Conservation (phyloP, 1,284 basidiomycete species). For the Trichosporon asahii region DNA sequence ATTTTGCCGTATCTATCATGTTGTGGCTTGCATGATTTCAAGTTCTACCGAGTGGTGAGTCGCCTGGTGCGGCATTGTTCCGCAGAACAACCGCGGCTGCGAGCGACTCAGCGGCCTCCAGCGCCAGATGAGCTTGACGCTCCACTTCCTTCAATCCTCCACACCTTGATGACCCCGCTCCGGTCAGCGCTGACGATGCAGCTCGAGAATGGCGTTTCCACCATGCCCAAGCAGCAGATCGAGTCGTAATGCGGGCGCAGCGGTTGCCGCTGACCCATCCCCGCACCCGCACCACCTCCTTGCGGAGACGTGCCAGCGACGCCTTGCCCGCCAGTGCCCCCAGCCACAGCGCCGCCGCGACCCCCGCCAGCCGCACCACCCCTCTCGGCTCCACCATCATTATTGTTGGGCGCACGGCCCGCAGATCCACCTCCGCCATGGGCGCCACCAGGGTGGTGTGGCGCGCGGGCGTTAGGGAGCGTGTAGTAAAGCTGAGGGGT, state of each 20-base stretch:
- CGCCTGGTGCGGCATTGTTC: neutral
- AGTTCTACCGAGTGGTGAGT: neutral
- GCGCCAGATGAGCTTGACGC: neutral
- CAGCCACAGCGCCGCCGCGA: neutral
- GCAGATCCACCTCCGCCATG: neutral
- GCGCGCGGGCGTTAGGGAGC: constrained; percentile 28
- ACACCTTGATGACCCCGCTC: constrained; percentile 50
- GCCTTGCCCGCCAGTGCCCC: neutral
- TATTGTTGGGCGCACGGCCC: neutral
- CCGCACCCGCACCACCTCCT: constrained; percentile 17
- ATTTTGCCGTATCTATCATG: neutral
- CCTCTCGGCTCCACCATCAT: neutral
- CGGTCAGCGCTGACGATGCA: constrained; percentile 48
- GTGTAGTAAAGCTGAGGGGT: constrained; percentile 31
- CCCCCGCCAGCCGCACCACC: neutral
- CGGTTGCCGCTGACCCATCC: constrained; percentile 35
- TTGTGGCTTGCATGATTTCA: neutral
- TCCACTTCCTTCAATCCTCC: constrained; percentile 43
- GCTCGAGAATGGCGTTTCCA: constrained; percentile 49
- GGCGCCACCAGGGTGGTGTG: neutral
- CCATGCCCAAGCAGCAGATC: constrained; percentile 41
- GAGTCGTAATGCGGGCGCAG: constrained; percentile 51
- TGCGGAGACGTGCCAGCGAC: neutral
- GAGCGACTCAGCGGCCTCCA: neutral
- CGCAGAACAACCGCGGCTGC: neutral